phyloP scores from a whole-genome alignment of 139 green algal species.

The Edaphochlamys debaryana region DNA sequence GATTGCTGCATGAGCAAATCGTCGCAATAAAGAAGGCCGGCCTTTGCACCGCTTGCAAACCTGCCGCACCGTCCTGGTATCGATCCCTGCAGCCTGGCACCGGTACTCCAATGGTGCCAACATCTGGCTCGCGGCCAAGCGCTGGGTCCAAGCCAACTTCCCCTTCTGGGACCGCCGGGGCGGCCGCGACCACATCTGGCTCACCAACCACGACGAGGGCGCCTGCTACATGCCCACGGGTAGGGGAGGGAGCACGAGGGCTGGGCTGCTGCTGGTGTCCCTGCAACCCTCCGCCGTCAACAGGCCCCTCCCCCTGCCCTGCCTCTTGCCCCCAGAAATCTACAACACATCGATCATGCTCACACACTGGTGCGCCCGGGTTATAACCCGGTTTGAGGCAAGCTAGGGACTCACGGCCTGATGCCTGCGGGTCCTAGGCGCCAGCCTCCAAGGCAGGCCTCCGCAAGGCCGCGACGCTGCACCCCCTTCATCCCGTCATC shows the following conservation, averaged over 20 bases:
- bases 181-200: conserved; percentile 73
- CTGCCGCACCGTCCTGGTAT: too few relatives aligned
- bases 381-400: conserved; percentile 34
- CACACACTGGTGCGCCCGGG: conserved; percentile 63
- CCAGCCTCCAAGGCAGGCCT: too few relatives aligned
- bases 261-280: background rate
- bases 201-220: conserved; percentile 58
- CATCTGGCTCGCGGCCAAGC: conserved; percentile 44
- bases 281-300: background rate
- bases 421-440: background rate
- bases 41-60: too few relatives aligned
- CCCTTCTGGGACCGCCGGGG: conserved; percentile 69
- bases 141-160: conserved; percentile 51
- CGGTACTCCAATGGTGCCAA: conserved; percentile 8
- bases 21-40: too few relatives aligned
- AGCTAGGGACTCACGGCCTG: conserved; percentile 33
- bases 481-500: too few relatives aligned
- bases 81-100: conserved; percentile 16
- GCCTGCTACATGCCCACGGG: conserved; percentile 60
- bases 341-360: conserved; percentile 63
- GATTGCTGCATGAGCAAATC: too few relatives aligned
- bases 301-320: too few relatives aligned
- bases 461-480: too few relatives aligned
- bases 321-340: too few relatives aligned
- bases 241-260: conserved; percentile 13